Evolutionary conservation across 768 basidiomycete species (phyloP).

Genomic region (Pleurotus platypus): DNA sequence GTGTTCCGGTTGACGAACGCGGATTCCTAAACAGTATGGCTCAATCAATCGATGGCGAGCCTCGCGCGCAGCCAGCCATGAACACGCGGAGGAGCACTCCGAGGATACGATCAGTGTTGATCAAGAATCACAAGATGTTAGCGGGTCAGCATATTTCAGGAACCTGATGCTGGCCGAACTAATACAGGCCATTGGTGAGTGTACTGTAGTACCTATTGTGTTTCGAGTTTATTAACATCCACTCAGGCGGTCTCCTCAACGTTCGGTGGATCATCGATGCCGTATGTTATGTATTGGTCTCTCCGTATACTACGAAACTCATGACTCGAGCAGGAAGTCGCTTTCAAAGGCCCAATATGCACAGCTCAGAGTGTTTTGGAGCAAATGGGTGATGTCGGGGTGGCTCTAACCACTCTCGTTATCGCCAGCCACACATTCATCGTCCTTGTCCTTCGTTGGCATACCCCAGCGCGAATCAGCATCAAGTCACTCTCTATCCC

Average conservation of each 20-base stretch:
- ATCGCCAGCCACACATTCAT: slow-evolving; percentile 39
- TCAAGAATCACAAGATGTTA: slow-evolving; percentile 20
- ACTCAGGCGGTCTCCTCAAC: slow-evolving; percentile 32
- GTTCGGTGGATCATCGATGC: slow-evolving; percentile 29
- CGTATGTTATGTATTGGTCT: slow-evolving; percentile 15
- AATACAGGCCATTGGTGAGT: slow-evolving; percentile 36
- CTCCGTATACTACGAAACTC: not conserved
- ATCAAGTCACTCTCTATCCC: not conserved
- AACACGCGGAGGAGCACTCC: not conserved
- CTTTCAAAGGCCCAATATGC: slow-evolving; percentile 25
- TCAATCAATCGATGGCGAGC: not conserved
- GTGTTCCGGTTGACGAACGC: not conserved
- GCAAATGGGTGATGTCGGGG: slow-evolving; percentile 36
- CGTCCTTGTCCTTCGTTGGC: slow-evolving; percentile 30
- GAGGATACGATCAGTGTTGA: not conserved
- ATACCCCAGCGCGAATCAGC: slow-evolving; percentile 16
- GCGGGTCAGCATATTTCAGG: slow-evolving; percentile 37
- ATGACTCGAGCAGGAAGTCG: slow-evolving; percentile 15
- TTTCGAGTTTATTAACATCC: not conserved
- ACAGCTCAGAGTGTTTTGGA: slow-evolving; percentile 35
- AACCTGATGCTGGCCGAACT: slow-evolving; percentile 47
- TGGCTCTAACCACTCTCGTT: slow-evolving; percentile 21
- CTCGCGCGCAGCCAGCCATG: not conserved
- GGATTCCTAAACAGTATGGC: not conserved
- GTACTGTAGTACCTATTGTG: too few species aligned